phyloP scores from a whole-genome alignment of 768 basidiomycete genomes.

The Panus rudis region DNA sequence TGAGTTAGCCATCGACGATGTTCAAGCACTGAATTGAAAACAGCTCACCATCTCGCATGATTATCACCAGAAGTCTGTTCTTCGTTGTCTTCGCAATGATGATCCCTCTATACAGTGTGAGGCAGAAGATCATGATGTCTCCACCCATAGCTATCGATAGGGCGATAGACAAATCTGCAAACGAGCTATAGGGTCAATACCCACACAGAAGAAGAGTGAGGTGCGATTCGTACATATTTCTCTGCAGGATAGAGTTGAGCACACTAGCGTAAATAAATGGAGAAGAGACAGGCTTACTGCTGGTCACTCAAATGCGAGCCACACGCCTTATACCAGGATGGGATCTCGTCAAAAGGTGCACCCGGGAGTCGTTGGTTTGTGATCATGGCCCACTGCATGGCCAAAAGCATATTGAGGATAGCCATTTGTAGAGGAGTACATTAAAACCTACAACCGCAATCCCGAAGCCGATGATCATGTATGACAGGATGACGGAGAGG shows the following conservation, averaged over 20 bases:
- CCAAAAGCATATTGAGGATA: not conserved
- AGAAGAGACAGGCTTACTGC: not conserved
- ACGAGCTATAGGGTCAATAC: not conserved
- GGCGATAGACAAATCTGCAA: not conserved
- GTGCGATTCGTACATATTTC: not conserved
- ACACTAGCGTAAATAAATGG: not conserved
- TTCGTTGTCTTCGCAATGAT: not conserved
- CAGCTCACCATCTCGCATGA: not conserved
- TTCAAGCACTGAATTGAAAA: not conserved
- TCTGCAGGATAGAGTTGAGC: not conserved
- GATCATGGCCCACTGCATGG: no score
- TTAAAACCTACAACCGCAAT: not conserved
- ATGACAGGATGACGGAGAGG: not conserved
- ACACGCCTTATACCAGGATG: not conserved
- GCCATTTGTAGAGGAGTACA: not conserved
- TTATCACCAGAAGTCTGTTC: not conserved
- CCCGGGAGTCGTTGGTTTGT: no score
- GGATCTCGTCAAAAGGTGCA: not conserved
- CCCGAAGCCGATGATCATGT: not conserved
- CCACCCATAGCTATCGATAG: not conserved
- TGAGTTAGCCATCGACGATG: not conserved
- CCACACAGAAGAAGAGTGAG: not conserved
- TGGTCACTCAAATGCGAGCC: not conserved
- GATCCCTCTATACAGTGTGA: not conserved
- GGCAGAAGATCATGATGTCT: not conserved